phyloP scores from a whole-genome alignment of 2,329 filamentous ascomycete species.

The Pseudogymnoascus sp. region DNA sequence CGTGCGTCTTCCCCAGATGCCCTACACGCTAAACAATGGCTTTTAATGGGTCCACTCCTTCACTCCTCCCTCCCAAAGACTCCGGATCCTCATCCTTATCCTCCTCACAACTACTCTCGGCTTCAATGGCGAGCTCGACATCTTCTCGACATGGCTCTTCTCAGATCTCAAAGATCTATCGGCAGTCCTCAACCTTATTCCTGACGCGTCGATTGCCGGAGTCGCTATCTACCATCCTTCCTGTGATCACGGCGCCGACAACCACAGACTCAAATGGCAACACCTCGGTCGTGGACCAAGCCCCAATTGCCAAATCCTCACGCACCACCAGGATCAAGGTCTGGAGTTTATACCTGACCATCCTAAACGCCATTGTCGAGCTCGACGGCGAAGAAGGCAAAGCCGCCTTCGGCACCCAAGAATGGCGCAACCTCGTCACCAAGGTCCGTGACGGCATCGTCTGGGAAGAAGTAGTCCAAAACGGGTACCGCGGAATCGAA shows the following conservation, averaged over 20 bases:
- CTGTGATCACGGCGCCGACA: constrained; percentile 59
- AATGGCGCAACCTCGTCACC: constrained; percentile 73
- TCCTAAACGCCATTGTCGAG: constrained; percentile 84
- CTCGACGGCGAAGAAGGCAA: constrained; percentile 86
- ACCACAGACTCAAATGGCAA: constrained; percentile 25
- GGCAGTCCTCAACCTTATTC: constrained; percentile 88
- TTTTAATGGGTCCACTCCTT: constrained; percentile 20
- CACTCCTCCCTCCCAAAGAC: constrained; percentile 19
- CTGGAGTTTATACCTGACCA: constrained; percentile 93
- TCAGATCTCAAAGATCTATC: constrained; percentile 84
- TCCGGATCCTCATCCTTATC: constrained; percentile 29
- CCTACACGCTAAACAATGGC: constrained; percentile 18
- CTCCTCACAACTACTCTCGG: constrained; percentile 50
- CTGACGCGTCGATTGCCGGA: constrained; percentile 89
- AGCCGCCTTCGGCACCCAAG: constrained; percentile 71
- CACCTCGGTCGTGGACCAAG: constrained; percentile 33
- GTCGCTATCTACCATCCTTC: constrained; percentile 74
- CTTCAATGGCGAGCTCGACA: constrained; percentile 56
- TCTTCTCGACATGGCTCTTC: constrained; percentile 53
- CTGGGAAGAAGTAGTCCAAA: constrained; percentile 88
- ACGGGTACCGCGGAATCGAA: constrained; percentile 81
- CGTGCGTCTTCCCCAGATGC: constrained; percentile 9
- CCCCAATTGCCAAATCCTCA: constrained; percentile 69
- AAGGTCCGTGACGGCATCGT: constrained; percentile 83
- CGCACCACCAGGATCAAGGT: constrained; percentile 84